Base-by-base conservation (phyloP, 768 basidiomycete genomes). In the Lentinula sp. region DNA sequence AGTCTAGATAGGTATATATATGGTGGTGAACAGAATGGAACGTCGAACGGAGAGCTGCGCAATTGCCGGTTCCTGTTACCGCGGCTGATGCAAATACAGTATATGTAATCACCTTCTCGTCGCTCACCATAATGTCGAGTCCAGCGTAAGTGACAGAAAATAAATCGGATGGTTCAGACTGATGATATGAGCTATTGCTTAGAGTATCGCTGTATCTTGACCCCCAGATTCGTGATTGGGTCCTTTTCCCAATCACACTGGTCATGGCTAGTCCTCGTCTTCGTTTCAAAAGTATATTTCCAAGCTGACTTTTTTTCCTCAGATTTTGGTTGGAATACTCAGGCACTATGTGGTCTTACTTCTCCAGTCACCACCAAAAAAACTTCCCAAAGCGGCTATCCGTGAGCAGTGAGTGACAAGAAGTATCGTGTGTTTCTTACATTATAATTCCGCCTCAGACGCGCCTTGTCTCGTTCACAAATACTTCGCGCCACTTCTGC, bases 181-280 rank as follows among this genome's bases (percentile, higher is more conserved):
- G 50, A 37, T 51, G 2, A 16, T 3, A 5, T 2, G 21, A 39
- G 37, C 11, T 1, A 39, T 13, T 50, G 28, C 65, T n/a, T 63
- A 84, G 81, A 51, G 75, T 78, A 13, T 82, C 82, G 42, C 73
- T 84, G 63, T 84, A 94, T 74, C 86, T 98, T 52, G 95, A 98
- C 77, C 95, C 95, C 46, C 92, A 95, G 75, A 98, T 98, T 72
- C 86, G 95, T 67, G 93, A 91, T 70, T 92, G 89, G 90, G 87
- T 98, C 48, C 75, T 98, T 61, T 94, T 98, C 75, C 95, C 95
- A 57, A 97, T 98, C 75, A 98, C 95, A 56, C 78, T 97, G 63
- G 94, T 98, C 70, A 97, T 97, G 95, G 95, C 93, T 64, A 67
- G 84, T 57, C 59, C 9, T 46, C 3, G 53, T 51, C 16, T 63